phyloP scores from a whole-genome alignment of 495 filamentous ascomycete genomes.

The Cercophora scortea region DNA sequence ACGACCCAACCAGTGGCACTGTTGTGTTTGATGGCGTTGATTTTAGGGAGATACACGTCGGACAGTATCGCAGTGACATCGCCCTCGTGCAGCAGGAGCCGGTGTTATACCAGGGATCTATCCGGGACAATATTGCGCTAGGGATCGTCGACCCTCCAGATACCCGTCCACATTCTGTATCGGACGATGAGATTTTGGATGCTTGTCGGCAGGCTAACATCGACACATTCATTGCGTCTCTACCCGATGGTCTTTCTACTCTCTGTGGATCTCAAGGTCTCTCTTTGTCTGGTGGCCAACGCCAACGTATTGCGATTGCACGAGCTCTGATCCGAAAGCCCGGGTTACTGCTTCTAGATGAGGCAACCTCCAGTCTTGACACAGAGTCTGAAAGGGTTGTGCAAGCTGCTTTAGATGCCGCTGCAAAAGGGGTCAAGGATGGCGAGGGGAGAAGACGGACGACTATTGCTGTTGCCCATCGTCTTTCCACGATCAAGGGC shows the following conservation, averaged over 20 bases:
- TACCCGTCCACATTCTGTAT: conserved; percentile 2
- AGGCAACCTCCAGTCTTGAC: conserved; percentile 70
- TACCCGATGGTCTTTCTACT: conserved; percentile 53
- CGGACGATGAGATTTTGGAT: conserved; percentile 40
- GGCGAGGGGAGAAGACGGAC: conserved; percentile 34
- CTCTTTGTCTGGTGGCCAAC: conserved; percentile 66
- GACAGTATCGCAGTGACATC: conserved; percentile 34
- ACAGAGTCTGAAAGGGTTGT: conserved; percentile 63
- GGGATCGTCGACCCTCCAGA: conserved; percentile 24
- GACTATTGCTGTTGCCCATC: conserved; percentile 65
- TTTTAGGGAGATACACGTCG: conserved; percentile 26
- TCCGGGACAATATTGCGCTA: conserved; percentile 51
- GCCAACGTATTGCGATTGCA: conserved; percentile 68
- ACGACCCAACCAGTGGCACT: conserved; percentile 45
- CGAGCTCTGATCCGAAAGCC: conserved; percentile 66
- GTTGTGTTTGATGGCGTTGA: conserved; percentile 41
- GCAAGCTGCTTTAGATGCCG: conserved; percentile 57
- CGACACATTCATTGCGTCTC: conserved; percentile 49
- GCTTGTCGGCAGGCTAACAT: conserved; percentile 55
- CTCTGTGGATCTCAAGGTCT: conserved; percentile 52
- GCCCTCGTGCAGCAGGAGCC: conserved; percentile 21
- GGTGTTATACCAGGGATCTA: conserved; percentile 43
- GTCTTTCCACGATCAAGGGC: conserved; percentile 43
- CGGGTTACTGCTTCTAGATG: conserved; percentile 63
- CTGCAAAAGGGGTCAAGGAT: conserved; percentile 35